Percentiles rank a stretch among this genome's conserved stretches.
phyloP scores from a whole-genome alignment of 176 grass and related monocot genomes.

The Triticum monococcum region DNA sequence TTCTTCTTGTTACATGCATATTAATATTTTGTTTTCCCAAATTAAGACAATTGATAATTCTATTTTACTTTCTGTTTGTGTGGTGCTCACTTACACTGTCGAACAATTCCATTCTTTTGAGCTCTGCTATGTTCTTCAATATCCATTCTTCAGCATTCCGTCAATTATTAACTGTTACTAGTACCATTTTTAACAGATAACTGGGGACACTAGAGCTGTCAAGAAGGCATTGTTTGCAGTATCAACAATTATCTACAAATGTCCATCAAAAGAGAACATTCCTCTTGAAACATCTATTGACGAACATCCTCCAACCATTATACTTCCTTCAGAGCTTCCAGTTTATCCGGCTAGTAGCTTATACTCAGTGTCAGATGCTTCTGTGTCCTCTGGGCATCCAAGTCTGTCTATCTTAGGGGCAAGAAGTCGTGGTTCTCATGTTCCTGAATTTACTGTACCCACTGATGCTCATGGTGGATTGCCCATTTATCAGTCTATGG shows the following conservation, averaged over 20 bases:
- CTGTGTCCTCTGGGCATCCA: conserved; percentile 50
- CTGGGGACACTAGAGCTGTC: conserved; percentile 73
- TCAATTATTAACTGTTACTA: conserved; percentile 27
- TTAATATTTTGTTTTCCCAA: not conserved
- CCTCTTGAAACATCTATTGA: conserved; percentile 74
- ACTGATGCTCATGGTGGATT: conserved; percentile 52
- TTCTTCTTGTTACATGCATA: not conserved
- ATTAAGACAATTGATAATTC: not conserved
- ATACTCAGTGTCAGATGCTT: conserved; percentile 49
- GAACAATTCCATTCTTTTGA: conserved; percentile 15
- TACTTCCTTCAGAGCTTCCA: conserved; percentile 87
- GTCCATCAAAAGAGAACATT: conserved; percentile 79
- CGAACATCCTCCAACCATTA: conserved; percentile 64
- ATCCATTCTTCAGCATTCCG: not conserved
- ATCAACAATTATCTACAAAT: conserved; percentile 90
- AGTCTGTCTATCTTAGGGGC: conserved; percentile 50
- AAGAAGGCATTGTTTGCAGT: conserved; percentile 70
- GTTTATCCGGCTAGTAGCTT: conserved; percentile 67
- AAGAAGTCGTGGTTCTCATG: conserved; percentile 50
- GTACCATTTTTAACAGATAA: conserved; percentile 54
- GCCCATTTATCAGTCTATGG: conserved; percentile 66
- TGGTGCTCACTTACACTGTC: not conserved
- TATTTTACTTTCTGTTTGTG: conserved; percentile 12
- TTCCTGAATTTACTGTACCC: conserved; percentile 53
- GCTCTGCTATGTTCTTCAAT: conserved; percentile 14